phyloP scores from a whole-genome alignment of 208 protist genomes.

The Acanthamoeba polyphaga region DNA sequence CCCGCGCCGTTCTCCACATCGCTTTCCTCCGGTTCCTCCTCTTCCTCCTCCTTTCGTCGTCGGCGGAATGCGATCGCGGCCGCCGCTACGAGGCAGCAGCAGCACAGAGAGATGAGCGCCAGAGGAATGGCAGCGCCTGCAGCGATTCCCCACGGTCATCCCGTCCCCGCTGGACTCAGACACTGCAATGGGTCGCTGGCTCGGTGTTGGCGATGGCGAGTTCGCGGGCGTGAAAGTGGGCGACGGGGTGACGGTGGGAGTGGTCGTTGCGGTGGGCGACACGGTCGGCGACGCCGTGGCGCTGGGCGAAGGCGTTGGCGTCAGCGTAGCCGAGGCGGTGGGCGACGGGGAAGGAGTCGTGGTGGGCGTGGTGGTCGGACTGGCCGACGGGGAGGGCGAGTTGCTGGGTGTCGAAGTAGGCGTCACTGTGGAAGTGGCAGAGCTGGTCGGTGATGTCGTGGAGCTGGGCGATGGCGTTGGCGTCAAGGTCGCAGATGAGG shows the following conservation, averaged over 20 bases:
- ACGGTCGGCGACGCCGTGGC: too few species aligned
- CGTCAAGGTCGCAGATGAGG: not conserved
- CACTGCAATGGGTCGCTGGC: too few species aligned
- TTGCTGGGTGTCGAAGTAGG: not conserved
- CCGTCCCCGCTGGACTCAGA: too few species aligned
- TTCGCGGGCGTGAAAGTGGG: not conserved
- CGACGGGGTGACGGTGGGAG: too few species aligned
- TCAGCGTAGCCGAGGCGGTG: too few species aligned
- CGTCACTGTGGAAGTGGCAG: not conserved
- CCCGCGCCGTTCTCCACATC: too few species aligned
- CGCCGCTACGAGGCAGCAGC: not conserved
- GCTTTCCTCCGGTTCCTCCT: not conserved
- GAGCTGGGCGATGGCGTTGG: not conserved
- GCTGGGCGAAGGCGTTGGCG: too few species aligned
- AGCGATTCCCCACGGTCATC: not conserved
- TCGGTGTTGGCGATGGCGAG: not conserved
- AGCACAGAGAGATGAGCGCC: not conserved
- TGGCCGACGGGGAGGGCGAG: not conserved
- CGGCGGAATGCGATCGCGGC: not conserved
- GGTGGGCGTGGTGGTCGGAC: not conserved
- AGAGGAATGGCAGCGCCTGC: not conserved
- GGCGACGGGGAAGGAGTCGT: not conserved
- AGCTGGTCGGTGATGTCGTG: not conserved
- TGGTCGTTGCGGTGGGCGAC: too few species aligned
- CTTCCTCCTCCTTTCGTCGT: not conserved